These are phyloP conservation scores for Medicago arabica DNA, from an alignment of 306 rosid species.

Conservation along the genomic window DNA sequence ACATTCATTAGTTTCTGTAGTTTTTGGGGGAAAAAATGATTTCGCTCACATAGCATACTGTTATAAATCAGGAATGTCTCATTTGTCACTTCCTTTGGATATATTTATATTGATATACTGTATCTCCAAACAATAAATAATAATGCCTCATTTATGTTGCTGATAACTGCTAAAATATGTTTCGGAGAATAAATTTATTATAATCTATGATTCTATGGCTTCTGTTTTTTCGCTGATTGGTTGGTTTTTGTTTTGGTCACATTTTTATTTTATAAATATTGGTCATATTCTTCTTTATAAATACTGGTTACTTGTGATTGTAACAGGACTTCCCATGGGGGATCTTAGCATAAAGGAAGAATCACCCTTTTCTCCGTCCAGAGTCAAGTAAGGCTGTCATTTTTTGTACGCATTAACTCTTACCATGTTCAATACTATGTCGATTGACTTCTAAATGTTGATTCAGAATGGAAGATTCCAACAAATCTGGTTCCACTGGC, in stretches of 20 bases:
- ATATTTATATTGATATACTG: neutral
- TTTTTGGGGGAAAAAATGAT: neutral
- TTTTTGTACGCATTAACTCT: constrained; percentile 35
- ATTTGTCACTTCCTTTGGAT: constrained; percentile 24
- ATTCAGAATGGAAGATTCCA: constrained; percentile 83
- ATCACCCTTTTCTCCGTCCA: constrained; percentile 76
- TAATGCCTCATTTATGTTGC: constrained; percentile 12
- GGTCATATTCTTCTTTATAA: constrained; percentile 13
- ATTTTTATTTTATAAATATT: neutral
- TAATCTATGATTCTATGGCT: constrained; percentile 32
- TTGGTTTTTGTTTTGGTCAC: constrained; percentile 10
- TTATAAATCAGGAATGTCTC: constrained; percentile 6
- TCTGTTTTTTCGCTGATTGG: constrained; percentile 32
- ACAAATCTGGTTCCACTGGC: constrained; percentile 67
- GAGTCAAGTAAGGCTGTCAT: constrained; percentile 74
- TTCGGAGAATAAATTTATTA: constrained; percentile 27
- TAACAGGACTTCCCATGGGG: constrained; percentile 69
- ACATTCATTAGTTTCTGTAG: constrained; percentile 11
- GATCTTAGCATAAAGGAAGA: constrained; percentile 84
- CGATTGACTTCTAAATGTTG: constrained; percentile 41
- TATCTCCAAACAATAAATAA: constrained; percentile 3
- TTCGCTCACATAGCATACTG: constrained; percentile 24
- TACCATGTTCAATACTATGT: constrained; percentile 32
- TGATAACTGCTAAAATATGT: constrained; percentile 31
- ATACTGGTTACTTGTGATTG: constrained; percentile 39